Base-by-base conservation (phyloP, 805 yeast species). In the Lipomyces chichibuensis region DNA sequence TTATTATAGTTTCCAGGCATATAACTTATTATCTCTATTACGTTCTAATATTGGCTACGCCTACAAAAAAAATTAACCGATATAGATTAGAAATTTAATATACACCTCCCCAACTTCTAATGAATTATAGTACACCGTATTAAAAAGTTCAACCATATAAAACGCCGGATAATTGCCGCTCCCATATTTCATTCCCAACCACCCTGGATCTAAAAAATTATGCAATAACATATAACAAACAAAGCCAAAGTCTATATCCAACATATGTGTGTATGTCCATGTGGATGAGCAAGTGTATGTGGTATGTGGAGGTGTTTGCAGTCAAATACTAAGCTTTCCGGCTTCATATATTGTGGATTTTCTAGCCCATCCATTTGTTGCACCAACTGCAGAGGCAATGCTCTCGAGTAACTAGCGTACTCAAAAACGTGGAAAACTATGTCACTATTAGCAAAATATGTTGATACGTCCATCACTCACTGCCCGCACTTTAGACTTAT, bases 371-470 rank as follows among this genome's bases (percentile, higher is more conserved):
- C 70, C 69, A 65, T 7, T 65, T 67, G 37, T 65, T 33, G 58
- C 70, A 67, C 70, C 70, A 67, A 43, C 70, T 64, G 63, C 70
- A 67, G 5, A 67, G 33, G 25, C 37, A 27, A 25, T 56, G 59
- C 29, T 65, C 59, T 27, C 61, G 54, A 11, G 62, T 13, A 23
- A 43, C 54, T 62, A 59, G 33, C 43, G 29, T 6, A 29, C 43
- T 43, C 43, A 56, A 56, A 56, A 33, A 43, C 3, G 57, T 23
- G 27, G 60, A 59, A 9, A 60, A 35, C 51, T 62, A 57, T 25
- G 20, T 35, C 27, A 60, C 29, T 20, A 59, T 43, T 43, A 43
- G 49, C 23, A 23, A 23, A 17, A 11, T 17, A n/a, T 23, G 13
- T 7, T 17, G 9, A 43, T 4, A 17, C 23, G 14, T 3, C 20